These are phyloP conservation scores for Pleurotus cornucopiae DNA, from an alignment of 768 basidiomycete species.

Conservation along the genomic window DNA sequence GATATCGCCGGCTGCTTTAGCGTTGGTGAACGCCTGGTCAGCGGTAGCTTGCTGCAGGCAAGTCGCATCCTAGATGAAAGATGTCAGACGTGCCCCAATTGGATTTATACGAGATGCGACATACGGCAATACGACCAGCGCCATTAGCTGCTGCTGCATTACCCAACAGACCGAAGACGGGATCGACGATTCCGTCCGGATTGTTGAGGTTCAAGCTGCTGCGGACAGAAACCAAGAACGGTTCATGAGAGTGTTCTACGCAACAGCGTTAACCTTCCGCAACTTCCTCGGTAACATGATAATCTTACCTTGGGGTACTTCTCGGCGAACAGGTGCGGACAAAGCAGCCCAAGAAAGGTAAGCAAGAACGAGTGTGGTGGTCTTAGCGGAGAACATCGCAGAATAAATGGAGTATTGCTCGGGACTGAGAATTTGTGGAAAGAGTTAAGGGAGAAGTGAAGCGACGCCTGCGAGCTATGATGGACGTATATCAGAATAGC, in stretches of 20 bases:
- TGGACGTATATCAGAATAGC: neutral
- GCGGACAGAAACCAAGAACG: constrained; percentile 48
- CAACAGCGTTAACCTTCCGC: constrained; percentile 8
- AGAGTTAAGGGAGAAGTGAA: constrained; percentile 16
- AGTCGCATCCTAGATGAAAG: constrained; percentile 37
- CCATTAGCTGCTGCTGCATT: constrained; percentile 58
- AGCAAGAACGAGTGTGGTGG: constrained; percentile 30
- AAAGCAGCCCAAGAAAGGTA: constrained; percentile 26
- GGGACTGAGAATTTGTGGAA: constrained; percentile 17
- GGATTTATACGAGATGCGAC: constrained; percentile 8
- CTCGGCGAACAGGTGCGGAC: constrained; percentile 47
- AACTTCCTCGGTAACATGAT: neutral
- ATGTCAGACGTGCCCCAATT: neutral
- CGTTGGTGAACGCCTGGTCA: constrained; percentile 71
- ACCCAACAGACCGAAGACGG: constrained; percentile 61
- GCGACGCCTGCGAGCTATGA: constrained; percentile 25
- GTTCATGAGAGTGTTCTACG: constrained; percentile 63
- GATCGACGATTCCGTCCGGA: constrained; percentile 53
- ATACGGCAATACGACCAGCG: constrained; percentile 48
- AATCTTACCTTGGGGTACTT: constrained; percentile 59
- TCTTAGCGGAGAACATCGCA: constrained; percentile 31
- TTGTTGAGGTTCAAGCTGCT: constrained; percentile 49
- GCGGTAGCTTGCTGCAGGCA: constrained; percentile 66
- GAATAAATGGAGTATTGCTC: constrained; percentile 14
- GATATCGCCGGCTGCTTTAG: constrained; percentile 57